Conservation (phyloP, 1,284 basidiomycete genomes). For the Porodaedalea pini region DNA sequence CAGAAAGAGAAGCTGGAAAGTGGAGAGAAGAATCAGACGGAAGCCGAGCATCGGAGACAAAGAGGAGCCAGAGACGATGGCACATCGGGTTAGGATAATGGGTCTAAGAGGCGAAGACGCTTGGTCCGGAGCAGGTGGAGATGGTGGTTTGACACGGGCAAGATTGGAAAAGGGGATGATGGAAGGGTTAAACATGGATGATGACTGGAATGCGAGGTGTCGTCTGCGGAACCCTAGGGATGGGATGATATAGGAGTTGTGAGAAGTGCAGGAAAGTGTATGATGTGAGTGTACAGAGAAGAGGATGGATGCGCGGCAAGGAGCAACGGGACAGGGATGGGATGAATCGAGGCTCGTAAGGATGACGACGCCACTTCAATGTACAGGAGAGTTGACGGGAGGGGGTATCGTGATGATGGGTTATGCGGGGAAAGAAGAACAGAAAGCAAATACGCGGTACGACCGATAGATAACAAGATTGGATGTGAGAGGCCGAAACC, state of each 20-base stretch:
- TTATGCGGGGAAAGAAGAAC: background rate
- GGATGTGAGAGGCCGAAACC: background rate
- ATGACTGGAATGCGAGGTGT: background rate
- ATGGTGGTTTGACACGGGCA: background rate
- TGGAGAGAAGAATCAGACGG: too few relatives aligned
- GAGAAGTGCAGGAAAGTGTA: background rate
- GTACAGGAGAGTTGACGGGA: background rate
- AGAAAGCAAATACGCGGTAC: background rate
- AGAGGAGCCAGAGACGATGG: conserved; percentile 71
- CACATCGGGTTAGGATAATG: conserved; percentile 26
- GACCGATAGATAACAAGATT: background rate
- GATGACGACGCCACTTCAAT: background rate
- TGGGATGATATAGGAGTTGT: background rate
- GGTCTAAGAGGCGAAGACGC: background rate
- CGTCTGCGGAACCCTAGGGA: conserved; percentile 29
- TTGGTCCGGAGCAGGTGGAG: background rate
- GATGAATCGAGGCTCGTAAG: background rate
- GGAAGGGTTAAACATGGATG: background rate
- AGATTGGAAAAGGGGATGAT: conserved; percentile 42
- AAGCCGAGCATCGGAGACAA: conserved; percentile 45
- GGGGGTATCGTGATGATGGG: background rate
- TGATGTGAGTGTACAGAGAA: background rate
- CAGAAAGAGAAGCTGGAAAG: too few relatives aligned
- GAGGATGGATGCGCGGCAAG: background rate
- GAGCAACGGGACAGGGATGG: background rate